These are phyloP conservation scores for Solanum ossicruentum DNA, from an alignment of 257 asterid genomes.

Conservation along the genomic window DNA sequence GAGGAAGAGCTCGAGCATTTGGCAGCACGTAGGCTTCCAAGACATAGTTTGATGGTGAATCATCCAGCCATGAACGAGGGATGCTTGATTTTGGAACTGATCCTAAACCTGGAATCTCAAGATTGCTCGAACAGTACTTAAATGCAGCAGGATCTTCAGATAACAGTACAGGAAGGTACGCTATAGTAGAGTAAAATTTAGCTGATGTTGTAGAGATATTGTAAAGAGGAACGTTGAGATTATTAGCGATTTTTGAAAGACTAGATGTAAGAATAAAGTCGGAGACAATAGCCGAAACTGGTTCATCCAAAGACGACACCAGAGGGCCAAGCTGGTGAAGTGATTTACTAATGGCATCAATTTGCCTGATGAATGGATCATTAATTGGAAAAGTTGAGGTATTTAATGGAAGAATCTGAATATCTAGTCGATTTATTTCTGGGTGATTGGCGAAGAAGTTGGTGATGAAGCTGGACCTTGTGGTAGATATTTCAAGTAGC, in stretches of 20 bases:
- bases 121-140: not conserved
- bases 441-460: conserved; percentile 11
- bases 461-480: not conserved
- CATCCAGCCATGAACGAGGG: conserved; percentile 20
- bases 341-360: conserved; percentile 2
- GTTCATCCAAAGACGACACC: conserved; percentile 1
- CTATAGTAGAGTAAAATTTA: conserved; percentile 9
- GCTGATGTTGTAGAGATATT: conserved; percentile 27
- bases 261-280: conserved; percentile 17
- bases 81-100: conserved; percentile 7
- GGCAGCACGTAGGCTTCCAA: conserved; percentile 15
- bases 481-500: not conserved
- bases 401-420: not conserved
- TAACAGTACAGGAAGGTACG: conserved; percentile 11
- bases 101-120: conserved; percentile 16
- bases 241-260: conserved; percentile 6
- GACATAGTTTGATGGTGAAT: conserved; percentile 12
- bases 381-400: not conserved
- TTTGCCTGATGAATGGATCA: conserved; percentile 17
- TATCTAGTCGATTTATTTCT: conserved; percentile 15
- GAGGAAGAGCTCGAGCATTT: conserved; percentile 20
- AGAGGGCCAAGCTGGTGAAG: conserved; percentile 7
- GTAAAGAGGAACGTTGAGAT: conserved; percentile 12
- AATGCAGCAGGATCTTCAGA: conserved; percentile 1
- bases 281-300: conserved; percentile 16